Conservation (phyloP, 2,329 filamentous ascomycete species). For the Camillea tinctor region DNA sequence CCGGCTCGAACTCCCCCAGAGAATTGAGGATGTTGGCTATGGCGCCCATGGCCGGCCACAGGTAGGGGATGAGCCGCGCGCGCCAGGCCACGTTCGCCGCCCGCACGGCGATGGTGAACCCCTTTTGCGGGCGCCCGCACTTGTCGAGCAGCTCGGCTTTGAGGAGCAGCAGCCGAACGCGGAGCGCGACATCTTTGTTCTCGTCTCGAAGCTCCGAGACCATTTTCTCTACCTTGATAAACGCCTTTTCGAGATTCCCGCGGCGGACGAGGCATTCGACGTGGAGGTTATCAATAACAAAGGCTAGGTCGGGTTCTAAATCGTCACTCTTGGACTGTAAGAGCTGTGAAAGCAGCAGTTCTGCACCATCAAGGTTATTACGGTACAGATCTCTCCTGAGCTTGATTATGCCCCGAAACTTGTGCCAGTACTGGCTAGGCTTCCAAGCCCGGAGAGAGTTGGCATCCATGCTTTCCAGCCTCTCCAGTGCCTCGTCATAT, state of each 20-base stretch:
- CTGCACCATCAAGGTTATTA: slow-evolving; percentile 51
- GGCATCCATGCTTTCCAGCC: slow-evolving; percentile 58
- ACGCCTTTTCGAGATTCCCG: slow-evolving; percentile 47
- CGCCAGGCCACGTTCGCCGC: slow-evolving; percentile 73
- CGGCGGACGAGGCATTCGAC: slow-evolving; percentile 51
- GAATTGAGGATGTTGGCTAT: slow-evolving; percentile 68
- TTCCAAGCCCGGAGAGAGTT: slow-evolving; percentile 71
- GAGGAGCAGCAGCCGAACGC: slow-evolving; percentile 67
- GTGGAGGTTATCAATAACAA: slow-evolving; percentile 51
- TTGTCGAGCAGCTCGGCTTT: slow-evolving; percentile 71
- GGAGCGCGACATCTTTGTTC: slow-evolving; percentile 58
- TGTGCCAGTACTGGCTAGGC: slow-evolving; percentile 70
- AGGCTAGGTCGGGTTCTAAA: slow-evolving; percentile 51
- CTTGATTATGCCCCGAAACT: slow-evolving; percentile 65
- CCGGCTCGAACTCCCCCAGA: slow-evolving; percentile 68
- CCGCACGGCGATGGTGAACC: slow-evolving; percentile 73
- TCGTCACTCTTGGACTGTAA: slow-evolving; percentile 51
- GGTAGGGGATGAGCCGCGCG: slow-evolving; percentile 62
- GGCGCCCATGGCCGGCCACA: slow-evolving; percentile 71
- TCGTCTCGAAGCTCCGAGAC: slow-evolving; percentile 43
- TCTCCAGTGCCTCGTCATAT: slow-evolving; percentile 65
- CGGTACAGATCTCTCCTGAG: slow-evolving; percentile 61
- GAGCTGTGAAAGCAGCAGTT: slow-evolving; percentile 50
- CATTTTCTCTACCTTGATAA: slow-evolving; percentile 46
- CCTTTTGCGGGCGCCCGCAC: slow-evolving; percentile 68